Percentiles rank a stretch among this genome's conserved stretches.
Evolutionary conservation across 2,329 filamentous ascomycete genomes (phyloP).

Genomic region (Westerdykella aurantiaca): DNA sequence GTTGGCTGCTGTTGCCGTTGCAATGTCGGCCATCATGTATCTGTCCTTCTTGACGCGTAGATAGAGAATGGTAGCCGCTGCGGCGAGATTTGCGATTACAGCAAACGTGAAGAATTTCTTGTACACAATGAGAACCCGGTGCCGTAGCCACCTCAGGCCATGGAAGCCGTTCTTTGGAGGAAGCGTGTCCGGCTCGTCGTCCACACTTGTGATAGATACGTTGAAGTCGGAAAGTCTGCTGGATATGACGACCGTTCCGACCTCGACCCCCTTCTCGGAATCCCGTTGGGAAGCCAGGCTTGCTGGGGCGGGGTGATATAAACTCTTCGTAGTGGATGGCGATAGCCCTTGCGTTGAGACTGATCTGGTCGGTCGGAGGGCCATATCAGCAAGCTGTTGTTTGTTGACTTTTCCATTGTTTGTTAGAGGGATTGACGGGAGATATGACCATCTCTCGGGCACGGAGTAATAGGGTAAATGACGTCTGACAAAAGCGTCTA

Average conservation of each 20-base stretch:
- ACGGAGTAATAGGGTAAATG: constrained; percentile 53
- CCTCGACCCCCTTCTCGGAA: constrained; percentile 5
- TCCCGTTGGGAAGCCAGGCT: neutral
- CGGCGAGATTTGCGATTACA: constrained; percentile 22
- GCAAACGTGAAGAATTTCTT: constrained; percentile 39
- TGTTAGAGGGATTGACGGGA: constrained; percentile 47
- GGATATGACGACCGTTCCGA: constrained; percentile 5
- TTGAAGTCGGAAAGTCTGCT: constrained; percentile 11
- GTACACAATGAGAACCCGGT: constrained; percentile 29
- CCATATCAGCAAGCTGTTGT: constrained; percentile 37
- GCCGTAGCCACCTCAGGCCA: constrained; percentile 28
- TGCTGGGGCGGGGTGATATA: constrained; percentile 3
- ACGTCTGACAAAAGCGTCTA: constrained; percentile 40
- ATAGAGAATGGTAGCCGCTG: constrained; percentile 24
- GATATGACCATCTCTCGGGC: constrained; percentile 43
- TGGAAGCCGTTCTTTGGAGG: constrained; percentile 22
- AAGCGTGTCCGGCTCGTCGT: constrained; percentile 15
- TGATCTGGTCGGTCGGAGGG: constrained; percentile 1
- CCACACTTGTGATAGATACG: constrained; percentile 10
- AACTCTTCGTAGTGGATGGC: constrained; percentile 1
- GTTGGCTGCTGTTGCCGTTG: constrained; percentile 38
- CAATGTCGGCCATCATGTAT: constrained; percentile 23
- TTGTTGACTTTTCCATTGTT: constrained; percentile 55
- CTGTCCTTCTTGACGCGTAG: constrained; percentile 13
- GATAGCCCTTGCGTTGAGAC: constrained; percentile 5